A percentile compares a stretch with the other conserved stretches of the same genome.
phyloP scores from a whole-genome alignment of 1,139 yeast genomes.

The Yamadazyma conglobata region DNA sequence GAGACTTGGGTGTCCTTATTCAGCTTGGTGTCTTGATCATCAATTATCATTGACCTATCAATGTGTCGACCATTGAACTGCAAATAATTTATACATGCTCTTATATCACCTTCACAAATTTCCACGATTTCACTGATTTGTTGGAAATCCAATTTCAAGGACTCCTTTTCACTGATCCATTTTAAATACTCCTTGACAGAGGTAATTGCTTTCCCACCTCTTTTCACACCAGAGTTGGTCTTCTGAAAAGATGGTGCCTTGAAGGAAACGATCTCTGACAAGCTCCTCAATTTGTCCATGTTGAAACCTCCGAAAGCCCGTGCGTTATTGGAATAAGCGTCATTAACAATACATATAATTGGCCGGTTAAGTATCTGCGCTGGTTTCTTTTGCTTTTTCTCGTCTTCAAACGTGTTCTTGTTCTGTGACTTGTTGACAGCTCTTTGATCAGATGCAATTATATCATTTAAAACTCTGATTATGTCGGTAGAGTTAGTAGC shows the following conservation, averaged over 20 bases:
- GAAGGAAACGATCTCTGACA: slow-evolving; percentile 69
- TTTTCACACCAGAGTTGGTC: slow-evolving; percentile 30
- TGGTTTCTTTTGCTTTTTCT: slow-evolving; percentile 21
- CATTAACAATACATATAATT: slow-evolving; percentile 89
- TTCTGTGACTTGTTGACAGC: slow-evolving; percentile 29
- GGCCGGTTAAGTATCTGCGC: slow-evolving; percentile 64
- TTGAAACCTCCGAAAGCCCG: slow-evolving; percentile 37
- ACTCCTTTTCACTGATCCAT: slow-evolving; percentile 30
- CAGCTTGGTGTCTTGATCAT: slow-evolving; percentile 6
- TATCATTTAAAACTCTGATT: slow-evolving; percentile 60
- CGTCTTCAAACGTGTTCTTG: slow-evolving; percentile 9
- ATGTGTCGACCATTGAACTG: slow-evolving; percentile 55
- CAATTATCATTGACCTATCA: slow-evolving; percentile 9
- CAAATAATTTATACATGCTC: slow-evolving; percentile 80
- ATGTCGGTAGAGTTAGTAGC: slow-evolving; percentile 75
- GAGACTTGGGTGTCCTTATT: slow-evolving; percentile 53
- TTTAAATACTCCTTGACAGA: slow-evolving; percentile 41
- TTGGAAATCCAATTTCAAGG: slow-evolving; percentile 30
- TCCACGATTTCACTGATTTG: slow-evolving; percentile 55
- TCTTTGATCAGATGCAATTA: slow-evolving; percentile 56
- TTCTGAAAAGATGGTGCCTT: slow-evolving; percentile 52
- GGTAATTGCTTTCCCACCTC: slow-evolving; percentile 35
- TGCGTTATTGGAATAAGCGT: slow-evolving; percentile 56
- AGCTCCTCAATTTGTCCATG: slow-evolving; percentile 68
- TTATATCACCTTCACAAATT: slow-evolving; percentile 75